These are phyloP conservation scores for Austropuccinia psidii DNA, from an alignment of 1,284 basidiomycete species.

Conservation along the genomic window DNA sequence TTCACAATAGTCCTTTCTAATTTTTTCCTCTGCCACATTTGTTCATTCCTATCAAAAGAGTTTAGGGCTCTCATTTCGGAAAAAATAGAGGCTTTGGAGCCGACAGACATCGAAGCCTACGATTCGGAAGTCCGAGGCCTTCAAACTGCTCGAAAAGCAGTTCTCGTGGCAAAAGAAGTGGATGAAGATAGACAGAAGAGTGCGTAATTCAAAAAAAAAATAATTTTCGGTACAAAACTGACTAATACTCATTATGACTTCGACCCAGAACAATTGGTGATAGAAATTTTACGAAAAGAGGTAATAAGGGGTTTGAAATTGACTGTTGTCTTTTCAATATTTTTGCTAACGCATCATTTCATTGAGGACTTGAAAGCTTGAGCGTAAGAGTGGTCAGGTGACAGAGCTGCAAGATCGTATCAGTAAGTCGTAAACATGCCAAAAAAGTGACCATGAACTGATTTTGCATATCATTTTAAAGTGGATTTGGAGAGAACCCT, in stretches of 20 bases:
- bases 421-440: background rate
- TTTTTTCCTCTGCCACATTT: background rate
- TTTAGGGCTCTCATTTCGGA: too few species aligned
- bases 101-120: background rate
- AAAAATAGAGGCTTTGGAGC: too few species aligned
- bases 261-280: slow-evolving; percentile 19
- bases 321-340: background rate
- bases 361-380: background rate
- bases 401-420: slow-evolving; percentile 11
- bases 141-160: background rate
- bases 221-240: background rate
- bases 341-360: background rate
- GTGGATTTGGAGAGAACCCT: background rate
- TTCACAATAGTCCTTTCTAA: background rate
- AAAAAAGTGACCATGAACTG: background rate
- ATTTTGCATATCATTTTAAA: background rate
- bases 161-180: slow-evolving; percentile 15
- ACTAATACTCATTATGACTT: background rate
- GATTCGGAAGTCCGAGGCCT: background rate
- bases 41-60: too few species aligned
- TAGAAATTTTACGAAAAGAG: slow-evolving; percentile 24
- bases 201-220: background rate
- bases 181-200: slow-evolving; percentile 25
- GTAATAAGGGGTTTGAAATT: background rate
- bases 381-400: slow-evolving; percentile 14